Evolutionary conservation across 805 yeast species (phyloP).

Genomic region (Schwanniomyces pseudopolymorphus): DNA sequence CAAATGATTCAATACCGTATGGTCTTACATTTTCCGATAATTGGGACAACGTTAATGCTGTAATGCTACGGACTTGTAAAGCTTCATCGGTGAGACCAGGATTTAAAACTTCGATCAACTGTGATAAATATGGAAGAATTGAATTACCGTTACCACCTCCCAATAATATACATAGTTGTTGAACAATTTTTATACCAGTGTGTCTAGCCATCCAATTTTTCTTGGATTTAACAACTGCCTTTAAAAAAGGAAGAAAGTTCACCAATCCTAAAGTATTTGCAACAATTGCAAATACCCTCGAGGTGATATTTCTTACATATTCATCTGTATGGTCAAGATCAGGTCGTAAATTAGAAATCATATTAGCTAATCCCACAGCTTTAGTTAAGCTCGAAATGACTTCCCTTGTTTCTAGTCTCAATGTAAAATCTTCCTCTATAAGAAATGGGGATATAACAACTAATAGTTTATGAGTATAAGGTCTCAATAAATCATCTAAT

Average conservation of each 20-base stretch:
- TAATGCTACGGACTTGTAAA: conserved; percentile 59
- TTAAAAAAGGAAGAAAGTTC: conserved; percentile 71
- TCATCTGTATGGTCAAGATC: conserved; percentile 85
- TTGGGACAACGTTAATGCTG: conserved; percentile 71
- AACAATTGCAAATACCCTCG: conserved; percentile 80
- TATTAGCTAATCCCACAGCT: conserved; percentile 78
- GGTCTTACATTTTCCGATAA: conserved; percentile 84
- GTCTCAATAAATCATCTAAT: conserved; percentile 64
- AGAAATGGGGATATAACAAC: conserved; percentile 76
- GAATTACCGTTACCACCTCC: conserved; percentile 58
- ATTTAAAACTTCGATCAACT: conserved; percentile 59
- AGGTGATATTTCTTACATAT: conserved; percentile 69
- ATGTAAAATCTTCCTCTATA: conserved; percentile 73
- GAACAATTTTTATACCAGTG: conserved; percentile 76
- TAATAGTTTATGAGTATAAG: conserved; percentile 70
- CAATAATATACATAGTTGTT: conserved; percentile 65
- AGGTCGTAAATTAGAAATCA: conserved; percentile 77
- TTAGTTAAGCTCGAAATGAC: conserved; percentile 71
- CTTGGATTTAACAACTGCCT: conserved; percentile 74
- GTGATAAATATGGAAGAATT: conserved; percentile 69
- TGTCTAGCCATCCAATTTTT: conserved; percentile 82
- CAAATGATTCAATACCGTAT: conserved; percentile 88
- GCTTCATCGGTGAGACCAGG: conserved; percentile 67
- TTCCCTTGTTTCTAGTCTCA: conserved; percentile 78
- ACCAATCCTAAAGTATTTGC: conserved; percentile 77